phyloP scores from a whole-genome alignment of 2,329 filamentous ascomycete species.

The Pseudocercospora ulei region DNA sequence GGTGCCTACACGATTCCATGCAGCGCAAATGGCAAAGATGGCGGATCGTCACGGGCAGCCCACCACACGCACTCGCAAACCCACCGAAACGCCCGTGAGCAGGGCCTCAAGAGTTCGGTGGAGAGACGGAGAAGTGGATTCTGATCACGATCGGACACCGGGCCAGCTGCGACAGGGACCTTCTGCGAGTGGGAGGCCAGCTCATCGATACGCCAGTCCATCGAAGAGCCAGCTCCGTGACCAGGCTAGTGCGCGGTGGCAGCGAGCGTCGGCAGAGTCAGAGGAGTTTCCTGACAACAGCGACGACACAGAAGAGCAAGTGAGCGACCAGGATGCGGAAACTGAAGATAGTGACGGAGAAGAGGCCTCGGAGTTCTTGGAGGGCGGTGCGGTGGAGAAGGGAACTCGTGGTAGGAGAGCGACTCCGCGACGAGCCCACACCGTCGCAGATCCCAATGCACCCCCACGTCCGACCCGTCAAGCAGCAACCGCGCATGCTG shows the following conservation, averaged over 20 bases:
- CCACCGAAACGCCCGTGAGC: conserved; percentile 6
- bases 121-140: conserved; percentile 1
- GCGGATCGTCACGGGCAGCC: background rate
- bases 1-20: too few relatives aligned
- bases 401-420: too few relatives aligned
- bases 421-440: too few relatives aligned
- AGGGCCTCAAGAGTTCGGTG: background rate
- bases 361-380: background rate
- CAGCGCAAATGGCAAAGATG: too few relatives aligned
- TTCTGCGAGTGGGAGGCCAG: background rate
- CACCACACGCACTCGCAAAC: too few relatives aligned
- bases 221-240: background rate
- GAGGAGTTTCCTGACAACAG: background rate
- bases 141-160: conserved; percentile 4
- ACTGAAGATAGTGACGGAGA: conserved; percentile 2
- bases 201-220: conserved; percentile 3
- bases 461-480: too few relatives aligned
- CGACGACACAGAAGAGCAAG: background rate
- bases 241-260: background rate
- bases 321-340: background rate
- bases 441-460: too few relatives aligned
- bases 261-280: background rate
- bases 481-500: too few relatives aligned
- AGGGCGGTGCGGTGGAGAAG: too few relatives aligned
- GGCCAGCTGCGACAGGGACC: background rate